A percentile compares a stretch with the other conserved stretches of the same genome.
Evolutionary conservation across 2,329 filamentous ascomycete species (phyloP).

Genomic region (Pseudogymnoascus verrucosus): DNA sequence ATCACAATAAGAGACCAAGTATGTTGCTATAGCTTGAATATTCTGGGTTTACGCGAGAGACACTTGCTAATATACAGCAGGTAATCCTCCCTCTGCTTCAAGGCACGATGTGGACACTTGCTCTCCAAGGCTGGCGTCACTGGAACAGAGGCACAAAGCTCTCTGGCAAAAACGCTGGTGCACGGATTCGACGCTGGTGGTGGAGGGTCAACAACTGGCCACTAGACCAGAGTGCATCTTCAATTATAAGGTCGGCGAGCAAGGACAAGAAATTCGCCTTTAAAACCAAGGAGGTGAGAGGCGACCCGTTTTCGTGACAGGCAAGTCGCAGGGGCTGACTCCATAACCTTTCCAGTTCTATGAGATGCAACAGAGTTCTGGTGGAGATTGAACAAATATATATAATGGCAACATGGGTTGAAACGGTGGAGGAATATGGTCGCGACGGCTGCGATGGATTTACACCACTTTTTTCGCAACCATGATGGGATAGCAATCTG

Average conservation of each 20-base stretch:
- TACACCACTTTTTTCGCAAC: background rate
- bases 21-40: conserved; percentile 20
- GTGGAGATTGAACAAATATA: background rate
- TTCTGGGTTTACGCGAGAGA: background rate
- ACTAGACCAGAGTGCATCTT: conserved; percentile 1
- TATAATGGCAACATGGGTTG: background rate
- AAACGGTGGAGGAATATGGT: background rate
- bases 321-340: conserved; percentile 1
- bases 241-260: background rate
- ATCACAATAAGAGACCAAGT: conserved; percentile 90
- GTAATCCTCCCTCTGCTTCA: conserved; percentile 80
- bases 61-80: conserved; percentile 34
- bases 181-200: conserved; percentile 83
- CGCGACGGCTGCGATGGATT: background rate
- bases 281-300: conserved; percentile 9
- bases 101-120: conserved; percentile 80
- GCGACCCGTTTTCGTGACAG: conserved; percentile 1
- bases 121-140: conserved; percentile 77
- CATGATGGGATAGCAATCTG: background rate
- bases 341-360: background rate
- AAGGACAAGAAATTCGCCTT: conserved; percentile 3
- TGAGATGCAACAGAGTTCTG: conserved; percentile 8
- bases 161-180: conserved; percentile 68
- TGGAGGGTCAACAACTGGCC: conserved; percentile 86
- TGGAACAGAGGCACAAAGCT: conserved; percentile 78